These are phyloP conservation scores for Podila verticillata DNA, from an alignment of 192 early-diverging fungal genomes.

Conservation along the genomic window DNA sequence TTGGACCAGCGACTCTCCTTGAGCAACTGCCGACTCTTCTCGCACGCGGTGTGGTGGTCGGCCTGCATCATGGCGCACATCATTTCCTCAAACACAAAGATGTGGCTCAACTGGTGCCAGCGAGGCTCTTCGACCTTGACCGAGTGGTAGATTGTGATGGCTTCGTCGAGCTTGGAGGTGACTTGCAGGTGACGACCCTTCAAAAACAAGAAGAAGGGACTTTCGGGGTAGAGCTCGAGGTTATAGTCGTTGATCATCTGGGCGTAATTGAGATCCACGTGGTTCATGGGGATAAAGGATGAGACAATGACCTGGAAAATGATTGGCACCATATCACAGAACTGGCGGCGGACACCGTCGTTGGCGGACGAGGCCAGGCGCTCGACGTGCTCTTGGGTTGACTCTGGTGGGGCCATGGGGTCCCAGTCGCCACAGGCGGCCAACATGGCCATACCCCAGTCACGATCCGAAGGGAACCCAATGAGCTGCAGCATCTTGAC, in stretches of 20 bases:
- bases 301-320: constrained; percentile 83
- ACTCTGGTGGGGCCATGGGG: constrained; percentile 38
- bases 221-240: constrained; percentile 67
- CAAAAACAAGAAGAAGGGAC: constrained; percentile 80
- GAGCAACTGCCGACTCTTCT: constrained; percentile 70
- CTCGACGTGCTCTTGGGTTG: constrained; percentile 39
- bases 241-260: constrained; percentile 63
- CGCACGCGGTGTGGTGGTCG: constrained; percentile 67
- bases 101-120: constrained; percentile 84
- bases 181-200: constrained; percentile 71
- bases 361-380: constrained; percentile 50
- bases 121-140: constrained; percentile 65
- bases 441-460: constrained; percentile 77
- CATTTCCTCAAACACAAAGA: constrained; percentile 85
- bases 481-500: constrained; percentile 84
- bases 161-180: constrained; percentile 63
- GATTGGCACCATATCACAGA: constrained; percentile 79
- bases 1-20: constrained; percentile 89
- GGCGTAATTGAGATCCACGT: constrained; percentile 73
- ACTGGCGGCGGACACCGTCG: constrained; percentile 77
- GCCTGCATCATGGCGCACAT: constrained; percentile 69
- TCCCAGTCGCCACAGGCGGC: constrained; percentile 80
- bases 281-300: constrained; percentile 71
- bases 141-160: constrained; percentile 66
- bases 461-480: constrained; percentile 83